Evolutionary conservation across 768 basidiomycete species (phyloP).

Genomic region (Suillus bovinus): DNA sequence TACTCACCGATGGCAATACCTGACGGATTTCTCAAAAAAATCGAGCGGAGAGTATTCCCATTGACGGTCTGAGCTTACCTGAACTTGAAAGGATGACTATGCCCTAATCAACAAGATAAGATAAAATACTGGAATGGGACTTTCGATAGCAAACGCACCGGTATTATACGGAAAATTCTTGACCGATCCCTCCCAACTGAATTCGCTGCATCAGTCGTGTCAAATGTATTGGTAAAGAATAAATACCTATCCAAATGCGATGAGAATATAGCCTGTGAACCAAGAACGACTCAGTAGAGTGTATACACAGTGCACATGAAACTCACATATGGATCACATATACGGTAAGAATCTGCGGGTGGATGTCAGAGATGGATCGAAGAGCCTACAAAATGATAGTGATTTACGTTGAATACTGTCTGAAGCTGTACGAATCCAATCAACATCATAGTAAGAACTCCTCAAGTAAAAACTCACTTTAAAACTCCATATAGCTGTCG

Average conservation of each 20-base stretch:
- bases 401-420: background rate
- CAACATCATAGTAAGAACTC: background rate
- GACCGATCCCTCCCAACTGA: background rate
- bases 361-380: background rate
- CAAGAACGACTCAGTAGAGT: background rate
- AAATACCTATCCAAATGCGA: conserved; percentile 9
- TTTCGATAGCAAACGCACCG: background rate
- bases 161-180: background rate
- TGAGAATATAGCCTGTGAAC: background rate
- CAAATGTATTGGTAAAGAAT: background rate
- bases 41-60: background rate
- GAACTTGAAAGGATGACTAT: background rate
- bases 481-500: conserved; percentile 29
- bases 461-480: background rate
- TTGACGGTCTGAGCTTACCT: background rate
- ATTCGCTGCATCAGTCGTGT: background rate
- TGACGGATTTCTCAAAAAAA: background rate
- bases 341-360: background rate
- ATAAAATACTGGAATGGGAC: background rate
- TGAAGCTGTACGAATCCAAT: background rate
- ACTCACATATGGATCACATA: background rate
- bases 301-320: background rate
- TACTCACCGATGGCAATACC: background rate
- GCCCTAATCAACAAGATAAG: background rate
- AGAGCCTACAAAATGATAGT: background rate